Conservation (phyloP, 1,139 yeast genomes). For the Meyerozyma elateridarum region DNA sequence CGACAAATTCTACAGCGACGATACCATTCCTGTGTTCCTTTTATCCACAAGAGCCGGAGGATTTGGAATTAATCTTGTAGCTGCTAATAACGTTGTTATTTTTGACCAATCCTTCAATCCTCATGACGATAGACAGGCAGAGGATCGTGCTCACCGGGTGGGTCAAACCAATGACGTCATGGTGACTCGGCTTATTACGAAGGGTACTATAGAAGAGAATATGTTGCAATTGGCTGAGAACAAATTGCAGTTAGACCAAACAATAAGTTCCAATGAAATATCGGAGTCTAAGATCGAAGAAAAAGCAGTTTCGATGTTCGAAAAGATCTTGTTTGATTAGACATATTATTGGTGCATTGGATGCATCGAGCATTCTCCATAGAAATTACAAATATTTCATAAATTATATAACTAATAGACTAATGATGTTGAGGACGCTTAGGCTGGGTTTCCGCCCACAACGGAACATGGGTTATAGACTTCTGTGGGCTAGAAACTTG, state of each 20-base stretch:
- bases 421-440: too few relatives aligned
- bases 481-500: too few relatives aligned
- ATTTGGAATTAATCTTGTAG: conserved; percentile 92
- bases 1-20: conserved; percentile 82
- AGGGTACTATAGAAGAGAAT: conserved; percentile 81
- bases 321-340: conserved; percentile 37
- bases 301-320: conserved; percentile 50
- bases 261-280: conserved; percentile 49
- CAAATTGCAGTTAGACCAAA: conserved; percentile 79
- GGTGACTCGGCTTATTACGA: conserved; percentile 72
- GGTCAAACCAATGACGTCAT: conserved; percentile 89
- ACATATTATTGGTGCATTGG: too few relatives aligned
- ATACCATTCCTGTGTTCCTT: conserved; percentile 76
- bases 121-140: conserved; percentile 98
- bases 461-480: too few relatives aligned
- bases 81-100: conserved; percentile 88
- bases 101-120: conserved; percentile 96
- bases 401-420: too few relatives aligned
- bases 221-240: conserved; percentile 84
- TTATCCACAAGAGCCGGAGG: conserved; percentile 97
- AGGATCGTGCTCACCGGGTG: conserved; percentile 96
- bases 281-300: conserved; percentile 46
- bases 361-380: too few relatives aligned
- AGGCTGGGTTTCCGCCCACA: too few relatives aligned
- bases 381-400: too few relatives aligned